Conservation (phyloP, 108 stramenopile species). For the Nannochloropsis oceanica region DNA sequence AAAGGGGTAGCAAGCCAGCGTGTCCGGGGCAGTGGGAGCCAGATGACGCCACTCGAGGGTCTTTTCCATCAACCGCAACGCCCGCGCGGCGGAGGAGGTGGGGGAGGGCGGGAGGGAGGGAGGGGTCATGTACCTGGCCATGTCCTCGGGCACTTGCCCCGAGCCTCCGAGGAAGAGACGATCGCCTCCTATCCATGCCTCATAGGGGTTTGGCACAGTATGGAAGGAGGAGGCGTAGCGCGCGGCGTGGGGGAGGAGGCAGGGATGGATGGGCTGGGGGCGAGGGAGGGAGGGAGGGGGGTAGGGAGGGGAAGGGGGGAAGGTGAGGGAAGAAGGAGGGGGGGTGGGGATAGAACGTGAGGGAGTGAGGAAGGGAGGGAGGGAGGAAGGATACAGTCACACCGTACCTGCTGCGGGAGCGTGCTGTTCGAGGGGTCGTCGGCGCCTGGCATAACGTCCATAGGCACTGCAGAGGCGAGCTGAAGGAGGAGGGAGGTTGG, state of each 20-base stretch:
- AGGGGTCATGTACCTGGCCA: conserved; percentile 17
- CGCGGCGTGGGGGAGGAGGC: conserved; percentile 25
- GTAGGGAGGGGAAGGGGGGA: neutral
- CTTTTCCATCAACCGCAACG: conserved; percentile 17
- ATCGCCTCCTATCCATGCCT: conserved; percentile 19
- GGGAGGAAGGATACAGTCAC: neutral
- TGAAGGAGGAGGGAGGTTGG: neutral
- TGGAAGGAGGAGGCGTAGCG: conserved; percentile 15
- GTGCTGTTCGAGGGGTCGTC: conserved; percentile 34
- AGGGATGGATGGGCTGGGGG: conserved; percentile 39
- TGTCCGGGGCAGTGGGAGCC: conserved; percentile 46
- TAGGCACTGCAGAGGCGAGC: conserved; percentile 30
- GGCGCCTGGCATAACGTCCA: conserved; percentile 40
- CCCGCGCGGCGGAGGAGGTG: neutral
- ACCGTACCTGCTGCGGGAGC: conserved; percentile 37
- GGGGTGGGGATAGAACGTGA: neutral
- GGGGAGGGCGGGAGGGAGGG: neutral
- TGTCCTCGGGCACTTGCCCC: conserved; percentile 34
- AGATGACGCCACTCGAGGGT: conserved; percentile 39
- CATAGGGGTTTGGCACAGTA: conserved; percentile 33
- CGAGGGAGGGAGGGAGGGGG: neutral
- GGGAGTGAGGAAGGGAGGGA: neutral
- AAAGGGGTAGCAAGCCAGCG: conserved; percentile 44
- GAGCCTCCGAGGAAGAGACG: conserved; percentile 23
- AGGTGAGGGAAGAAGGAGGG: neutral